Evolutionary conservation across 805 yeast genomes (phyloP), one percentile per base, ranked within the genome.

Genomic region (Barnettozyma sucrosica): DNA sequence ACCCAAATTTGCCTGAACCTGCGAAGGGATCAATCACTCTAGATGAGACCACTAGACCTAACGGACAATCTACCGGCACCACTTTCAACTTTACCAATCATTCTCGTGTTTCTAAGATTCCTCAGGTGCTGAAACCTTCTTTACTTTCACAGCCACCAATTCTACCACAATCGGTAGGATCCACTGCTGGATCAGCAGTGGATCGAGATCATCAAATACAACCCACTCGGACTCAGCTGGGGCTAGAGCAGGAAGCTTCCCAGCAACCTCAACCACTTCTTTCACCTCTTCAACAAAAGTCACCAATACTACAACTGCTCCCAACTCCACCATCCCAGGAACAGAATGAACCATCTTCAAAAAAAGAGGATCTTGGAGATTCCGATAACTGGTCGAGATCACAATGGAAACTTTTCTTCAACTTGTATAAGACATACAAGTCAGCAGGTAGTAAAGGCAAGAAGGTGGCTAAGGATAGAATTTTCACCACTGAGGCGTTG

Each of bases 371-470:
- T 8, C 36, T 19, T 14, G 50, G 48, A 3, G 49, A 46, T 16
- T 7, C 48, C 1, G 40, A 44, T 3, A 26, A 49, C 7, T 53
- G 56, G 56, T 39, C 37, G 10, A 41, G 34, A 20, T 5, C 23
- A 3, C 63, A 59, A 45, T 59, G 63, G 63, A 34, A 19, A 16
- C 30, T 28, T 13, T 59, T 59, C 34, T 46, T 55, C 25, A 44
- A 42, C 7, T 25, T 32, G 7, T 54, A 36, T 41, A 44, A 48
- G 7, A 23, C 33, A 28, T 56, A 47, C 33, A 47, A 36, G 18
- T 21, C 26, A 3, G 2, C 20, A 21, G 16, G n/a, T 6, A 21
- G 14, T 5, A 18, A 14, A 20, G 26, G 28, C 4, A 13, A 23
- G 19, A 26, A n/a, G 20, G 42, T 41, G 1, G 37, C 30, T 7